Evolutionary conservation across 176 grass and related monocot genomes (phyloP).

Genomic region (Aechmea fasciata): DNA sequence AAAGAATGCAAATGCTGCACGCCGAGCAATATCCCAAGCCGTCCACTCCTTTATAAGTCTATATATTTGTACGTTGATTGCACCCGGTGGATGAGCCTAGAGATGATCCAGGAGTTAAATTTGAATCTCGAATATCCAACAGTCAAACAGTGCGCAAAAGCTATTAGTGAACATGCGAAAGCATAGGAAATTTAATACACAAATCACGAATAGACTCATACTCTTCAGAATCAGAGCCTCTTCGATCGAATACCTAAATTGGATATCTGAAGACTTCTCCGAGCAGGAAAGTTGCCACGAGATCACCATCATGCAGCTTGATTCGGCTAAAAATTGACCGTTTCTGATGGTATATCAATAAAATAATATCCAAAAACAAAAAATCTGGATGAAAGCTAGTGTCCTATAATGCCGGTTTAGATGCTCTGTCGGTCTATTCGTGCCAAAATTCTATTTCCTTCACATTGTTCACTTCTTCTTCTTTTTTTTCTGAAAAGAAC

Average conservation of each 20-base stretch:
- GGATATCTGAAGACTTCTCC: neutral
- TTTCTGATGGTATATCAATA: neutral
- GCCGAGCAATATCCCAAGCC: conserved; percentile 94
- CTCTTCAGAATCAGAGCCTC: neutral
- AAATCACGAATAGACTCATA: no score
- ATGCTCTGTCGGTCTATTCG: no score
- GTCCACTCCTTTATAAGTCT: conserved; percentile 99
- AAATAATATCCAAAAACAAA: no score
- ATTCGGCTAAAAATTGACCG: neutral
- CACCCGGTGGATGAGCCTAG: conserved; percentile 81
- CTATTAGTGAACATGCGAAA: no score
- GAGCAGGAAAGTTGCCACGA: neutral
- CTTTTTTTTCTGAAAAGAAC: no score
- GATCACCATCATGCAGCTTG: neutral
- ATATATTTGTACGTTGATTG: conserved; percentile 98
- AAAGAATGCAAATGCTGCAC: conserved; percentile 96
- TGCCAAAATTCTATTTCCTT: no score
- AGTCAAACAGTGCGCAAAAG: neutral
- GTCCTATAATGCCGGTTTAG: no score
- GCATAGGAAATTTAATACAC: no score
- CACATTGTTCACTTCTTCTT: no score
- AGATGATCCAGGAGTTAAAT: conserved; percentile 20
- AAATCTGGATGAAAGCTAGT: no score
- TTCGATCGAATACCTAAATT: neutral
- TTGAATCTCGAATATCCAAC: neutral